Conservation (phyloP, 371 early-diverging fungal genomes). For the Mortierella sp. region DNA sequence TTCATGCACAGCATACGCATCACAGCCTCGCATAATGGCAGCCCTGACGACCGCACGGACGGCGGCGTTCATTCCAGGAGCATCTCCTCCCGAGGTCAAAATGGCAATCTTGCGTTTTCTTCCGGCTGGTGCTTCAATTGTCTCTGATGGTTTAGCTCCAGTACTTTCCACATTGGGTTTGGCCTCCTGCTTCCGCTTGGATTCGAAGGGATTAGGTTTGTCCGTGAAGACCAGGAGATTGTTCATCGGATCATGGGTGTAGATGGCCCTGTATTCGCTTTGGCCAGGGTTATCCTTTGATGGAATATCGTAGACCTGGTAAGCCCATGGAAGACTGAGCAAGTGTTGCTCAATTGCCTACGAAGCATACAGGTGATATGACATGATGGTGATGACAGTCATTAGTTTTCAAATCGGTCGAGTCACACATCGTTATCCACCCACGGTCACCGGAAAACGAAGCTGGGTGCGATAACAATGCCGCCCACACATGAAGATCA, state of each 20-base stretch:
- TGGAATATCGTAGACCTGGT: slow-evolving; percentile 37
- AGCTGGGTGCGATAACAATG: not conserved
- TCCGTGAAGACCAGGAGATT: slow-evolving; percentile 78
- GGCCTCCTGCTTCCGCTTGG: slow-evolving; percentile 17
- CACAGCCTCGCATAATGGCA: slow-evolving; percentile 84
- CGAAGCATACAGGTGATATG: not conserved
- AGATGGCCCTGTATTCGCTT: slow-evolving; percentile 56
- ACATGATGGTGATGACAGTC: not conserved
- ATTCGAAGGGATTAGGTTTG: slow-evolving; percentile 61
- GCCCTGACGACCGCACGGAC: slow-evolving; percentile 96
- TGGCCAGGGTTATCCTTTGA: slow-evolving; percentile 14
- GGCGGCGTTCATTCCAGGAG: slow-evolving; percentile 99
- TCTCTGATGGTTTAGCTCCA: not conserved
- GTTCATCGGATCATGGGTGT: slow-evolving; percentile 80
- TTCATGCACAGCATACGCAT: slow-evolving; percentile 93
- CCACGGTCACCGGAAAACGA: not conserved
- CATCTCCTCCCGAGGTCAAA: slow-evolving; percentile 98
- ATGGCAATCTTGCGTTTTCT: slow-evolving; percentile 76
- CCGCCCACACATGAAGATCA: not conserved
- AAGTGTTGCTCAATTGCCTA: slow-evolving; percentile 40
- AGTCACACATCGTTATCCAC: not conserved
- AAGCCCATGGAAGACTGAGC: slow-evolving; percentile 45
- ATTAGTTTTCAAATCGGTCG: not conserved
- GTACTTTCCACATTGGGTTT: slow-evolving; percentile 10
- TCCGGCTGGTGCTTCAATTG: not conserved